Conservation (phyloP, 2,329 filamentous ascomycete species). For the Orbilia oligospora region DNA sequence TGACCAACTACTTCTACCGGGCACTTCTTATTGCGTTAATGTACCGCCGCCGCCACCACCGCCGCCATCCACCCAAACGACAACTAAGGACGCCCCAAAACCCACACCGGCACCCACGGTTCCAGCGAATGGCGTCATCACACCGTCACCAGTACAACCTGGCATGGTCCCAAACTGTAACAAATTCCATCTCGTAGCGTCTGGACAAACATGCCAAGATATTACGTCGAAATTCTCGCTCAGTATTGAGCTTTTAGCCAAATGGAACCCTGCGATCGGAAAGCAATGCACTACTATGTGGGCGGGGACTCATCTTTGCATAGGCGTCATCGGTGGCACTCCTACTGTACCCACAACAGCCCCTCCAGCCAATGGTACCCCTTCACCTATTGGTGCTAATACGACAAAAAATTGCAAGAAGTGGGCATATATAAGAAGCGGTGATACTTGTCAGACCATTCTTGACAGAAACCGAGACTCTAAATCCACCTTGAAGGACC, state of each 20-base stretch:
- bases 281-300: not conserved
- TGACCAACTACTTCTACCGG: no score
- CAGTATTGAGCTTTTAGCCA: not conserved
- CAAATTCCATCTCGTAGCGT: not conserved
- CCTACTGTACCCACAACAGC: not conserved
- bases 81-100: no score
- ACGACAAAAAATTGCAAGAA: no score
- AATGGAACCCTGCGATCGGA: not conserved
- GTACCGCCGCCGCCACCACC: no score
- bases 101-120: not conserved
- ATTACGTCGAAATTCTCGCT: not conserved
- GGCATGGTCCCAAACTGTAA: not conserved
- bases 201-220: not conserved
- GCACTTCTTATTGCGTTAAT: no score
- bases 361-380: not conserved
- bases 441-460: constrained; percentile 6
- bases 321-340: not conserved
- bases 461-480: constrained; percentile 10
- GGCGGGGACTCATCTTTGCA: not conserved
- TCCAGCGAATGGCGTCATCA: not conserved
- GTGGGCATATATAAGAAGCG: no score
- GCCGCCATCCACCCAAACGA: no score
- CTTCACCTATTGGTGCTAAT: no score
- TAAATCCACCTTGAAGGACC: constrained; percentile 12
- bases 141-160: not conserved